phyloP scores from a whole-genome alignment of 495 filamentous ascomycete genomes.

The Podospora sp. region DNA sequence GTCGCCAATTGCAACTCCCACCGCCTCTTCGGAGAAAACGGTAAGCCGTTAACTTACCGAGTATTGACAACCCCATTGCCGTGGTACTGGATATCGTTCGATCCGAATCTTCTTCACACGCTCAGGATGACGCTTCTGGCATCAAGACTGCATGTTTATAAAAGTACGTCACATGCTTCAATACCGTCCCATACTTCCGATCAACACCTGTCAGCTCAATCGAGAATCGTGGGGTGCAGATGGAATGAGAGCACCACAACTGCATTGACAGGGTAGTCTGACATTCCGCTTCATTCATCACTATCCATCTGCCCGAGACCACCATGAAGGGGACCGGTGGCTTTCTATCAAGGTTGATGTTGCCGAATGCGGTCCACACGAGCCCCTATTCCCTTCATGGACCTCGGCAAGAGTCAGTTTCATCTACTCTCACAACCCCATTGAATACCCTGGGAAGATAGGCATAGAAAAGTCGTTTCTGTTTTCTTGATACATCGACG shows the following conservation, averaged over 20 bases:
- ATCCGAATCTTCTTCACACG: too few species aligned
- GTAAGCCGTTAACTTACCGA: not conserved
- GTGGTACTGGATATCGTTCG: not conserved
- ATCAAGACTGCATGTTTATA: not conserved
- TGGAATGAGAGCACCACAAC: not conserved
- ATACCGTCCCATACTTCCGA: not conserved
- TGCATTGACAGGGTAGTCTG: not conserved
- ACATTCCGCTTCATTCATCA: not conserved
- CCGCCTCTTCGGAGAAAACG: too few species aligned
- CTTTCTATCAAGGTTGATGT: not conserved
- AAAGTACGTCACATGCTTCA: not conserved
- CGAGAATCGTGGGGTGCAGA: not conserved
- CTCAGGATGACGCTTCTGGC: not conserved
- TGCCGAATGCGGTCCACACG: not conserved
- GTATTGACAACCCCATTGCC: not conserved
- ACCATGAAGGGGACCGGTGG: not conserved
- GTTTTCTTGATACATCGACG: slow-evolving; percentile 22
- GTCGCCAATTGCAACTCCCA: too few species aligned
- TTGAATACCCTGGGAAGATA: not conserved
- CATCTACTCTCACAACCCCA: not conserved
- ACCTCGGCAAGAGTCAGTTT: not conserved
- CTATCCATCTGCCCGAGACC: not conserved
- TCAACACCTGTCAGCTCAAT: not conserved
- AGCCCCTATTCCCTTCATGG: not conserved
- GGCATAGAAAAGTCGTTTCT: slow-evolving; percentile 4